Evolutionary conservation across 768 basidiomycete species (phyloP).

Genomic region (Amyloporia xantha): DNA sequence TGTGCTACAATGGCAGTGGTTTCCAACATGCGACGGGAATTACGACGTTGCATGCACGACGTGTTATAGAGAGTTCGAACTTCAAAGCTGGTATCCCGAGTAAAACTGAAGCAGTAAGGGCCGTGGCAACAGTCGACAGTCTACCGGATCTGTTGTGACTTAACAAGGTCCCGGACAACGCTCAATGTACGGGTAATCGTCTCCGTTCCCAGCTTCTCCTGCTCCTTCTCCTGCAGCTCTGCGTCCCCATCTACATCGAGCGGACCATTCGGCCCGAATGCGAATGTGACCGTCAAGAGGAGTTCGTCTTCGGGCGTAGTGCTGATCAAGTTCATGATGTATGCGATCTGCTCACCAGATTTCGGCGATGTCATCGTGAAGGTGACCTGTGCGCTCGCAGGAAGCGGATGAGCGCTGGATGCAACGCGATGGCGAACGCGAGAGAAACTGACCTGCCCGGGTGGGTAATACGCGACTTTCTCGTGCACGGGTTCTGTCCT

Average conservation of each 20-base stretch:
- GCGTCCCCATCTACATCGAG: not conserved
- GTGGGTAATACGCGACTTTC: not conserved
- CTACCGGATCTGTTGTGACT: not conserved
- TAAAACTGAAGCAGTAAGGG: too few species aligned
- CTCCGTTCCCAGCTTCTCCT: not conserved
- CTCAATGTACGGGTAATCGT: not conserved
- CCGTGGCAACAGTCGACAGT: too few species aligned
- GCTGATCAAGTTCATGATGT: constrained; percentile 4
- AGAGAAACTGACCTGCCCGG: not conserved
- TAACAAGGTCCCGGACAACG: not conserved
- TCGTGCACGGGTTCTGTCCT: not conserved
- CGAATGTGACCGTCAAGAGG: constrained; percentile 1
- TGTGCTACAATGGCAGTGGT: too few species aligned
- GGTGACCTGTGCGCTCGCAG: not conserved
- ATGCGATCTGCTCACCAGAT: not conserved
- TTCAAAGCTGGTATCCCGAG: too few species aligned
- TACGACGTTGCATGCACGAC: too few species aligned
- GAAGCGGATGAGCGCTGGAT: not conserved
- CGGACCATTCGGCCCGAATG: not conserved
- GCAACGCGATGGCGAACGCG: not conserved
- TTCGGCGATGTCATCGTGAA: not conserved
- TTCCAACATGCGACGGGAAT: too few species aligned
- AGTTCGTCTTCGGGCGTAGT: not conserved
- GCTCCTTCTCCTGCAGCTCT: not conserved
- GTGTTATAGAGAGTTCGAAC: too few species aligned